Base-by-base conservation (phyloP, 1,139 yeast genomes). In the Hanseniaspora sp. region DNA sequence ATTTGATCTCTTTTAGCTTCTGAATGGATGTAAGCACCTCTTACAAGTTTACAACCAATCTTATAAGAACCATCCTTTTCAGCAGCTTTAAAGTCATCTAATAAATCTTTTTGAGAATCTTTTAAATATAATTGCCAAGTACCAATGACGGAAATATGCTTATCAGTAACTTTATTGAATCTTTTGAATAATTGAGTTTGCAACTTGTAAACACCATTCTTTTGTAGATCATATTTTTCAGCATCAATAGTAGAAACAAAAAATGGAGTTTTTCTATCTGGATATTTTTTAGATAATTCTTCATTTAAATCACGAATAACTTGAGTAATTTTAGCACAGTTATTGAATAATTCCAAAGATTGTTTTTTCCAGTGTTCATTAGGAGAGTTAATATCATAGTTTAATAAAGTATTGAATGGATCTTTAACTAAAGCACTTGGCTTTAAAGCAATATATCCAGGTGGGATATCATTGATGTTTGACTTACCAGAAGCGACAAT, bases 1-100 rank as follows among this genome's bases (percentile, higher is more conserved):
- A 86, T 81, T 13, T 69, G 61, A 54, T 67, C 60, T 64, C 96
- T 76, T 60, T 83, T 74, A 45, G 83, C 78, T 71, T 92, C 97
- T 3, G 95, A 80, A 67, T 90, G 96, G 59, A 90, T 80, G 71
- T 92, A 92, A 7, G 98, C 98, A 59, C 98, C 98, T 68, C 98
- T 80, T n/a, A 92, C 98, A 56, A 92, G 76, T 69, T 92, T 92
- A 72, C 88, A 74, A 23, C 96, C 97, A 58, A 88, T 71, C 64
- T 85, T 78, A 69, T 88, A 90, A 17, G 39, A 12, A 57, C 75
- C 74, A 58, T 77, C 75, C 57, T 76, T 68, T 57, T 70, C 63
- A 13, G 97, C 96, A 58, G 81, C 72, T 58, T 74, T 71, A 60
- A 80, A 78, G 66, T 90, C 96, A 46, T 69, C 60, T 39, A 78